Evolutionary conservation across 2,329 filamentous ascomycete species (phyloP), one percentile per base, ranked within the genome.

Genomic region (Fusarium tanahbumbuense): DNA sequence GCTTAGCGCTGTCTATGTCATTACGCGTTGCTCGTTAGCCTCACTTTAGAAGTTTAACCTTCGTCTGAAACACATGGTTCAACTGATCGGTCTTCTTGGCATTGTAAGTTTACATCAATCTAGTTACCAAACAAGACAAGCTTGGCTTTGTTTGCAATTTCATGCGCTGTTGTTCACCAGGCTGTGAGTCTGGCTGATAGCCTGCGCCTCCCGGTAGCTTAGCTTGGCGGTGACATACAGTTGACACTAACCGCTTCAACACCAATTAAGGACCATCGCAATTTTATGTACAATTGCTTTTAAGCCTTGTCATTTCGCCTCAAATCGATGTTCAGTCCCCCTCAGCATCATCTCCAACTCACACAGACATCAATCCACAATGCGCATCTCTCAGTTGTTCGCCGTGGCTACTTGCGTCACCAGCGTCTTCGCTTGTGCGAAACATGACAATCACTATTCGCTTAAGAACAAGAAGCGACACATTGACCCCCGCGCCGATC

Each of bases 161-260:
- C 2, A 37, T n/a, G 18, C 34, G 34, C 34, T n/a, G 10, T 22
- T 32, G 0, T 8, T 6, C 11, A 10, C 8, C 12, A 15, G 32
- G 49, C 49, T 42, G 49, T 16, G 18, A 41, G 13, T 28, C n/a
- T 10, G 12, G 13, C 16, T 8, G 5, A 27, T 16, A 41, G 7
- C 22, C 20, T 34, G 57, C 57, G 60, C 47, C 47, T 40, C 32
- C 22, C 8, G 7, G 6, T 42, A 25, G 34, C 32, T 53, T 16
- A 20, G 45, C 59, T 68, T 68, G 64, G 64, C 64, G 34, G 59
- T 68, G 65, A 68, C 60, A 68, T 56, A 7, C n/a, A 28, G 16
- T 25, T 5, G 8, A 28, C 40, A 42, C 42, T 55, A 61, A 20
- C 30, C 55, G 6, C 8, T 40, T 64, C n/a, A 28, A 30, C 16